Conservation (phyloP, 805 yeast genomes). For the Saturnispora bothae region DNA sequence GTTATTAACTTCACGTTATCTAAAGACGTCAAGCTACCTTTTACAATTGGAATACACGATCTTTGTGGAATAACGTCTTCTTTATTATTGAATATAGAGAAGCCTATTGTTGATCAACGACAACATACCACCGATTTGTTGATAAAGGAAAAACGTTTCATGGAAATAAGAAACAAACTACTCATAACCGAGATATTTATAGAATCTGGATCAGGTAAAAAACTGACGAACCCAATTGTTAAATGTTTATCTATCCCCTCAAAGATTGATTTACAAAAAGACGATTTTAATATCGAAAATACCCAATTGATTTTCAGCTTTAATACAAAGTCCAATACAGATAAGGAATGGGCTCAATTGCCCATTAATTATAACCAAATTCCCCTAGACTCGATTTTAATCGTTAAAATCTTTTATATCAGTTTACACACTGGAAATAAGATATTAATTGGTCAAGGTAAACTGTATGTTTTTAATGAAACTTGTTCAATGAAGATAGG, state of each 20-base stretch:
- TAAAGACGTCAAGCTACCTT: slow-evolving; percentile 40
- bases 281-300: background rate
- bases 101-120: background rate
- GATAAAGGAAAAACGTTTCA: slow-evolving; percentile 15
- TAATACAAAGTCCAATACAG: background rate
- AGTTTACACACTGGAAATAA: slow-evolving; percentile 37
- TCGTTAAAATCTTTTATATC: slow-evolving; percentile 59
- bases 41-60: slow-evolving; percentile 34
- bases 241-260: slow-evolving; percentile 8
- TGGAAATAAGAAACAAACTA: slow-evolving; percentile 6
- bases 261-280: background rate
- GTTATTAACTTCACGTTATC: slow-evolving; percentile 42
- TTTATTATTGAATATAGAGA: slow-evolving; percentile 3
- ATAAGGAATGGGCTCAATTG: slow-evolving; percentile 48
- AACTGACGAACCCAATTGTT: slow-evolving; percentile 35
- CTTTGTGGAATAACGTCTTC: slow-evolving; percentile 12
- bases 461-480: slow-evolving; percentile 45
- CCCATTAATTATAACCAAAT: slow-evolving; percentile 67
- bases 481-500: slow-evolving; percentile 26
- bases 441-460: slow-evolving; percentile 50
- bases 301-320: background rate
- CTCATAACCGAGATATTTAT: slow-evolving; percentile 8
- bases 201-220: slow-evolving; percentile 31
- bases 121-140: slow-evolving; percentile 9
- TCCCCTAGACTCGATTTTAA: slow-evolving; percentile 50